Evolutionary conservation across 805 yeast genomes (phyloP), one percentile per base, ranked within the genome.

Genomic region (Metschnikowia aberdeeniae): DNA sequence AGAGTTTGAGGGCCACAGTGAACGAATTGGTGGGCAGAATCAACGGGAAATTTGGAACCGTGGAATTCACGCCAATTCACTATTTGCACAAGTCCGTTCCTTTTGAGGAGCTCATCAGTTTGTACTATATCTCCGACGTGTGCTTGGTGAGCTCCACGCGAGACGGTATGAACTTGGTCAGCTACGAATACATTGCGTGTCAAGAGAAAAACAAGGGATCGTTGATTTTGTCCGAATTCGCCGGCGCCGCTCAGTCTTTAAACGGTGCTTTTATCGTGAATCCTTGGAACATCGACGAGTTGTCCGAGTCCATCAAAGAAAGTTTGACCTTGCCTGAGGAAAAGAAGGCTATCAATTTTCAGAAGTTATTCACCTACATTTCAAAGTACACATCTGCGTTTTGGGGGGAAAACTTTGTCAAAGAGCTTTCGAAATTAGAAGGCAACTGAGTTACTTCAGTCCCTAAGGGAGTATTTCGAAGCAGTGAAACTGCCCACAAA

Each of bases 201-300:
- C 99, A 93, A 67, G 78, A 82, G 51, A 82, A 83, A 38, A 81
- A 81, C 50, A 82, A 89, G 51, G 99, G 99, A 7, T 81, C 89
- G 3, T 73, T 93, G 55, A 86, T 93, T 40, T 65, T 93, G 51
- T 84, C 95, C 34, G 99, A 93, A 68, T 93, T 93, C 68, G 93
- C 99, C 0, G 99, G 99, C 40, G 99, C 99, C n/a, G 98, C 99
- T 1, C 99, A 93, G 68, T 86, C 95, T 1, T 72, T 93, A 52
- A 92, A 93, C 60, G 99, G 99, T 20, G 89, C 96, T 1, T 63
- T 92, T 11, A 81, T 93, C 47, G 96, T 93, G 17, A 93, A 93
- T 60, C 99, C 99, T 3, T 93, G 99, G 99, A 93, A 92, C 62
- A 92, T 90, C 19, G 99, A 93, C 55, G 99, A 93, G 55, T 67